phyloP scores from a whole-genome alignment of 1,284 basidiomycete species.

The Pholiota adiposa region DNA sequence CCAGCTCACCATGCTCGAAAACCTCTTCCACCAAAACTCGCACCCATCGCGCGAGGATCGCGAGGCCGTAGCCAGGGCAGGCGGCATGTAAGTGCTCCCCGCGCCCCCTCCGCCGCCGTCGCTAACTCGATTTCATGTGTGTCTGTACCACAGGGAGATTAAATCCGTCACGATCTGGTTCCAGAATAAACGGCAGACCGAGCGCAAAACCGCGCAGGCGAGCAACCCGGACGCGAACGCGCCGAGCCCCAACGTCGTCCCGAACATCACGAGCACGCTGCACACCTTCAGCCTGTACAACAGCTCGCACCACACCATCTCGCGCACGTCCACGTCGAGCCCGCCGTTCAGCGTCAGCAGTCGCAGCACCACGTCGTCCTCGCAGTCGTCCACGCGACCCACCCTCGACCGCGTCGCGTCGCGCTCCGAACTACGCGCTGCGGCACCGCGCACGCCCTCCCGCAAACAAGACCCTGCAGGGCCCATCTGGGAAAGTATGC shows the following conservation, averaged over 20 bases:
- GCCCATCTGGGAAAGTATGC: slow-evolving; percentile 71
- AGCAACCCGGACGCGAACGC: slow-evolving; percentile 35
- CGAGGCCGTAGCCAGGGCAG: slow-evolving; percentile 60
- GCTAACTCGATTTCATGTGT: slow-evolving; percentile 9
- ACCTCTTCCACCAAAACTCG: slow-evolving; percentile 68
- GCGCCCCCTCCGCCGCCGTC: neutral
- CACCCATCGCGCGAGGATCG: slow-evolving; percentile 76
- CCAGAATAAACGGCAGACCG: slow-evolving; percentile 80
- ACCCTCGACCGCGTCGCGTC: slow-evolving; percentile 67
- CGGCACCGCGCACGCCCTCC: slow-evolving; percentile 48
- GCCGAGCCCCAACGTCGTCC: slow-evolving; percentile 31
- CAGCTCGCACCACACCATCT: slow-evolving; percentile 19
- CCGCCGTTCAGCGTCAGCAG: slow-evolving; percentile 21
- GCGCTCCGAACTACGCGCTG: slow-evolving; percentile 54
- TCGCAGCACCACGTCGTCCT: slow-evolving; percentile 30
- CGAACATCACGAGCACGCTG: slow-evolving; percentile 29
- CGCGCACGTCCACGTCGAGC: slow-evolving; percentile 19
- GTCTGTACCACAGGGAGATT: slow-evolving; percentile 55
- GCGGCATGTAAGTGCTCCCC: slow-evolving; percentile 57
- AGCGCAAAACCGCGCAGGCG: slow-evolving; percentile 61
- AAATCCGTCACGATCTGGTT: slow-evolving; percentile 84
- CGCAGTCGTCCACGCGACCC: slow-evolving; percentile 35
- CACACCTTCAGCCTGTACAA: slow-evolving; percentile 28
- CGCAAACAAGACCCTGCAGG: slow-evolving; percentile 40
- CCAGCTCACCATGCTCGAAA: slow-evolving; percentile 74